Conservation (phyloP, 208 protist genomes). For the Herpetomonas samuelpessoai region DNA sequence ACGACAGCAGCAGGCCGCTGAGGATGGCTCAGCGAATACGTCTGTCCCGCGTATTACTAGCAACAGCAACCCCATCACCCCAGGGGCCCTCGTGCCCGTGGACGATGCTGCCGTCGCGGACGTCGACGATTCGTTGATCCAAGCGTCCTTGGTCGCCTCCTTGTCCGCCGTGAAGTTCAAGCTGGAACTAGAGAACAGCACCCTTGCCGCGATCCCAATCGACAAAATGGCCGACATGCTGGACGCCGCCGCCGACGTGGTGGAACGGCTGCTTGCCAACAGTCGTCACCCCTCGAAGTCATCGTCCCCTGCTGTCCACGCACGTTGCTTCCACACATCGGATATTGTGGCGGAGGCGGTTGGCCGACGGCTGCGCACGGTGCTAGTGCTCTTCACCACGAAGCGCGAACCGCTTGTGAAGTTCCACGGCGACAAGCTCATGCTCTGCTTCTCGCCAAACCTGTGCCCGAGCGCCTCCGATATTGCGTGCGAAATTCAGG, state of each 20-base stretch:
- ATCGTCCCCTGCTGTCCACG: background rate
- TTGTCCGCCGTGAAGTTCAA: constrained; percentile 41
- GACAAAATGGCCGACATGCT: constrained; percentile 43
- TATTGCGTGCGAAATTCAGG: constrained; percentile 38
- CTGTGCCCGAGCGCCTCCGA: constrained; percentile 37
- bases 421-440: constrained; percentile 52
- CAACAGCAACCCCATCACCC: too few relatives aligned
- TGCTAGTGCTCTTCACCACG: constrained; percentile 67
- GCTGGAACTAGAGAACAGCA: constrained; percentile 60
- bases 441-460: constrained; percentile 62
- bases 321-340: constrained; percentile 40
- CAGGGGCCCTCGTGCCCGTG: too few relatives aligned
- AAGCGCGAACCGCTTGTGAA: constrained; percentile 39
- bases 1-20: background rate
- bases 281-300: background rate
- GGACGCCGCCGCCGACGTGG: constrained; percentile 26
- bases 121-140: background rate
- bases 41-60: background rate
- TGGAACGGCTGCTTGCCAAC: constrained; percentile 15
- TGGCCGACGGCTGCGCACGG: constrained; percentile 33
- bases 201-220: constrained; percentile 49
- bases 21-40: background rate
- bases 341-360: constrained; percentile 45
- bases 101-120: background rate
- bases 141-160: background rate